Evolutionary conservation across 192 early-diverging fungal genomes (phyloP).

Genomic region (Backusella circina): DNA sequence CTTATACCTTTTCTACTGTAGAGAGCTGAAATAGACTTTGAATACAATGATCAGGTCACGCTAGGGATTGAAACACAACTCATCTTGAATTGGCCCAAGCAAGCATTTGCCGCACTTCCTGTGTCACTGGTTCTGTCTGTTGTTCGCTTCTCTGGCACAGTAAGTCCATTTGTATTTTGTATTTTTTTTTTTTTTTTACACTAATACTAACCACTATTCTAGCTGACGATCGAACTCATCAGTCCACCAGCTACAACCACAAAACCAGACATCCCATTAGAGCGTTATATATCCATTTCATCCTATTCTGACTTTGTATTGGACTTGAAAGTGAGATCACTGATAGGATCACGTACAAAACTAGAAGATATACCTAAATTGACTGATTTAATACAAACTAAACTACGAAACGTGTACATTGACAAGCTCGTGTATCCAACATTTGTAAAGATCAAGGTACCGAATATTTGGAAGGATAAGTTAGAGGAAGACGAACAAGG

Average conservation of each 20-base stretch:
- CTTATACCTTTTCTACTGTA: slow-evolving; percentile 15
- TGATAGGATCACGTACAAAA: slow-evolving; percentile 95
- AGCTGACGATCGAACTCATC: slow-evolving; percentile 44
- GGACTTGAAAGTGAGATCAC: slow-evolving; percentile 84
- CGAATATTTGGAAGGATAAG: slow-evolving; percentile 48
- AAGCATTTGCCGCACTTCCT: slow-evolving; percentile 85
- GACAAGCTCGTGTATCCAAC: slow-evolving; percentile 77
- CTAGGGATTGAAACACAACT: slow-evolving; percentile 90
- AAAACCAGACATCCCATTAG: slow-evolving; percentile 30
- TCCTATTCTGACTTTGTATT: slow-evolving; percentile 67
- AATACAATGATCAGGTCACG: slow-evolving; percentile 90
- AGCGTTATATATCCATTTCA: slow-evolving; percentile 51
- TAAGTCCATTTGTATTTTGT: slow-evolving; percentile 34
- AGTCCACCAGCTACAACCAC: slow-evolving; percentile 29
- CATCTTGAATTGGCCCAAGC: slow-evolving; percentile 93
- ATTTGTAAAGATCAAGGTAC: slow-evolving; percentile 61
- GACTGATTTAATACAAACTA: slow-evolving; percentile 76
- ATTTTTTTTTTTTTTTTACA: too few relatives aligned
- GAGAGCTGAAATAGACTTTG: slow-evolving; percentile 79
- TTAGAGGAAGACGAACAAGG: neutral
- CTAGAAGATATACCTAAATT: slow-evolving; percentile 95
- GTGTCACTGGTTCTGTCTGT: slow-evolving; percentile 84
- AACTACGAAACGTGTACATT: slow-evolving; percentile 63
- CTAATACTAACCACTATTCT: slow-evolving; percentile 17
- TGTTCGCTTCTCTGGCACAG: slow-evolving; percentile 86